Evolutionary conservation across 2,329 filamentous ascomycete genomes (phyloP), one percentile per base, ranked within the genome.

Genomic region (Helicocarpus griseus): DNA sequence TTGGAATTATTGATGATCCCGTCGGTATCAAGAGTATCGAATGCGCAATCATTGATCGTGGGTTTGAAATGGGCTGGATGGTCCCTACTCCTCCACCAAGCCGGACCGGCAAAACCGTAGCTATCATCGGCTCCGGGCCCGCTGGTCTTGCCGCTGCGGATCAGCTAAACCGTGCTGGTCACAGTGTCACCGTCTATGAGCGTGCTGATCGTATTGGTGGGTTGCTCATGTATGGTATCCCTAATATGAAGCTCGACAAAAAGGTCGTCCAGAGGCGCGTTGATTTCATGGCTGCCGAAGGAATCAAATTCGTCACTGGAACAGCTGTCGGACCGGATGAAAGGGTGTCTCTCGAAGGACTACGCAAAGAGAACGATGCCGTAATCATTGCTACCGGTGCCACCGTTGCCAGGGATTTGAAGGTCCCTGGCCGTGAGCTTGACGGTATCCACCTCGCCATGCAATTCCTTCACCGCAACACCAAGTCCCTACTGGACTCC

Each of bases 231-330:
- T 96, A 97, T 66, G 91, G 91, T 60, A 97, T 97, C 60, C 91
- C 91, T 59, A 97, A 97, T 77, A 97, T 97, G 91, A 97, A 97
- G 77, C 86, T 97, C 39, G 91, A 97, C 76, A 97, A 97, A 80
- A 89, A 89, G 66, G 84, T 96, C 57, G 91, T 97, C 54, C 91
- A 96, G 77, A 87, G 91, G 49, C 87, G 91, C 69, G 89, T 93
- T 46, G 88, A 96, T 71, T 89, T 97, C 71, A 91, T 96, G 87
- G 87, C 86, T 50, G 80, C 83, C 3, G 91, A 96, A 72, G 91
- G 91, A 46, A 74, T 96, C 65, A 78, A 79, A 48, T 95, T 95
- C 73, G 82, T 87, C 71, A 86, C 87, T 29, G 82, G 84, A 55
- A 82, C 88, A 51, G 74, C 83, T 33, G 79, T 97, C 60, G 91